phyloP scores from a whole-genome alignment of 768 basidiomycete species.

The Lactifluus echinatus region DNA sequence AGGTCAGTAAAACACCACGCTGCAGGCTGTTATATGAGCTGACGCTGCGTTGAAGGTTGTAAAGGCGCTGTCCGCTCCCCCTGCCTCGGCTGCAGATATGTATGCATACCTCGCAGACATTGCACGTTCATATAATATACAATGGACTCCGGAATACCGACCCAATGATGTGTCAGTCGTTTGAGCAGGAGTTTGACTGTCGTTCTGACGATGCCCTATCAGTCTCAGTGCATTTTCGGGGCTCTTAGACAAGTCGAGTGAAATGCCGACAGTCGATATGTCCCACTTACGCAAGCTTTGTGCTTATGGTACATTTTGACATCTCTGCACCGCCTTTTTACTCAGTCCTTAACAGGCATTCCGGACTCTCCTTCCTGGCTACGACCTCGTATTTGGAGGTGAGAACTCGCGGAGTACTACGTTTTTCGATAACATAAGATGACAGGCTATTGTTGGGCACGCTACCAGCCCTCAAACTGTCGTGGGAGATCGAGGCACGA shows the following conservation, averaged over 20 bases:
- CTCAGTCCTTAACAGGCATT: conserved; percentile 39
- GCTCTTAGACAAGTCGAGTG: conserved; percentile 42
- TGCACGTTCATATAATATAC: conserved; percentile 42
- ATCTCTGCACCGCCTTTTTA: conserved; percentile 4
- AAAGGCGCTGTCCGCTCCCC: conserved; percentile 41
- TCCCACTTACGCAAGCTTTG: conserved; percentile 47
- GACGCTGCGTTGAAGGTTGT: conserved; percentile 33
- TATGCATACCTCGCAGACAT: conserved; percentile 48
- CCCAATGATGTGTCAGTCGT: conserved; percentile 52
- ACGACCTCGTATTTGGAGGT: conserved; percentile 74
- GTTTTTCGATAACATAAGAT: conserved; percentile 5
- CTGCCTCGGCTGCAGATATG: conserved; percentile 48
- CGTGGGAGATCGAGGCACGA: conserved; percentile 48
- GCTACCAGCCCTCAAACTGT: conserved; percentile 45
- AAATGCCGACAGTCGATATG: conserved; percentile 47
- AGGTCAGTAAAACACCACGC: conserved; percentile 27
- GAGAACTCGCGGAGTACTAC: conserved; percentile 23
- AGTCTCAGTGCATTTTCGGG: conserved; percentile 54
- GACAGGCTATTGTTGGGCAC: conserved; percentile 54
- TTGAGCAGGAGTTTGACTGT: not conserved
- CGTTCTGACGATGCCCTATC: conserved; percentile 11
- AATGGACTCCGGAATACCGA: conserved; percentile 54
- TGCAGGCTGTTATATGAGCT: not conserved
- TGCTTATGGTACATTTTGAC: conserved; percentile 42
- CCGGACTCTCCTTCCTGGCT: conserved; percentile 70